phyloP scores from a whole-genome alignment of 768 basidiomycete genomes.

The Strobilomyces confusus region DNA sequence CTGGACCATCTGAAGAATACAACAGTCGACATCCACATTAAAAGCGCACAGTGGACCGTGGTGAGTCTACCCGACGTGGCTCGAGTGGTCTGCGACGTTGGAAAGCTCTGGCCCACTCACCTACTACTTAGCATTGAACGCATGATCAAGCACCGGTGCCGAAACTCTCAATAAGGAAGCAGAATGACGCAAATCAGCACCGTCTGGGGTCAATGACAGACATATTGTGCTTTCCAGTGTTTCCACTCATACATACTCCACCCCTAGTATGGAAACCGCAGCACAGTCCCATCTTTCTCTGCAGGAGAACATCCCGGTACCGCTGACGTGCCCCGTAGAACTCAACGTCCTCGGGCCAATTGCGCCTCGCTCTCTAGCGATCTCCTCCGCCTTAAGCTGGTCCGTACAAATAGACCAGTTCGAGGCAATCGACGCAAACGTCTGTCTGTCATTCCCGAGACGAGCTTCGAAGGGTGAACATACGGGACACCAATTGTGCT shows the following conservation, averaged over 20 bases:
- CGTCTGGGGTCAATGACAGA: neutral
- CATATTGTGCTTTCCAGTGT: neutral
- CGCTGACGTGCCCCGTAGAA: conserved; percentile 23
- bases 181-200: neutral
- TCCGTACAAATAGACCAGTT: conserved; percentile 71
- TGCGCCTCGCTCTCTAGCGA: conserved; percentile 58
- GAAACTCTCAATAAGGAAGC: neutral
- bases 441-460: conserved; percentile 67
- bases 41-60: neutral
- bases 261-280: conserved; percentile 19
- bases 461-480: conserved; percentile 44
- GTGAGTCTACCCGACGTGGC: too few species aligned
- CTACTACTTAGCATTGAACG: neutral
- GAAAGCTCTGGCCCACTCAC: conserved; percentile 3
- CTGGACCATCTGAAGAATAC: neutral
- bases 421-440: conserved; percentile 58
- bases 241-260: neutral
- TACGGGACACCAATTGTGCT: conserved; percentile 1
- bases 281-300: conserved; percentile 15
- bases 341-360: conserved; percentile 65
- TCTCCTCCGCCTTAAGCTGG: conserved; percentile 50
- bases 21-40: neutral
- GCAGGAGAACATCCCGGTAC: conserved; percentile 23
- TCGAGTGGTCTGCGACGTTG: neutral
- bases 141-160: too few species aligned